phyloP scores from a whole-genome alignment of 129 eudicot genomes.

The Kitagawia praeruptora region DNA sequence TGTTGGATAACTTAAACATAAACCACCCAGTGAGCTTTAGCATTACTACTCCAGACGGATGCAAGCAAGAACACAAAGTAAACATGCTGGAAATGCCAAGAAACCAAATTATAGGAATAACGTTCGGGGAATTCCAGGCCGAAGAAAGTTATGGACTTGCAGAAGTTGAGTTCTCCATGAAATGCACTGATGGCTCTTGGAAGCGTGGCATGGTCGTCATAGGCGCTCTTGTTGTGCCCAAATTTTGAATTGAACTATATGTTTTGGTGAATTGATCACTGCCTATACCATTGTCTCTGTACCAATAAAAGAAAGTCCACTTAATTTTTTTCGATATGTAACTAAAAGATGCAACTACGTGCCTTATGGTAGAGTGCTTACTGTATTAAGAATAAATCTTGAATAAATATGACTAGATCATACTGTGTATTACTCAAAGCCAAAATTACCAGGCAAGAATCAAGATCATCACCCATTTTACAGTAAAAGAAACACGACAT shows the following conservation, averaged over 20 bases:
- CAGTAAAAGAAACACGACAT: too few species aligned
- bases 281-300: neutral
- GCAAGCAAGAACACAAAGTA: constrained; percentile 37
- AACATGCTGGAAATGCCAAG: constrained; percentile 42
- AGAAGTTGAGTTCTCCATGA: constrained; percentile 54
- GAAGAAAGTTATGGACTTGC: constrained; percentile 3
- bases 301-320: neutral
- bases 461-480: too few species aligned
- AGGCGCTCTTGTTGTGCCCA: constrained; percentile 53
- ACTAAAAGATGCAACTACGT: neutral
- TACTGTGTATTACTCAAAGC: too few species aligned
- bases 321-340: neutral
- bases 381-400: neutral
- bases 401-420: neutral
- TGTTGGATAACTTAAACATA: constrained; percentile 21
- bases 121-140: constrained; percentile 48
- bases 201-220: constrained; percentile 65
- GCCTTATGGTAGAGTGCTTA: neutral
- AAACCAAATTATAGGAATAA: constrained; percentile 51
- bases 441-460: too few species aligned
- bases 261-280: neutral
- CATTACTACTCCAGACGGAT: constrained; percentile 36
- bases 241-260: neutral
- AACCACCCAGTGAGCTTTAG: constrained; percentile 36
- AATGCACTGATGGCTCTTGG: constrained; percentile 54